Conservation (phyloP, 2,329 filamentous ascomycete species). For the Exophiala mesophila region DNA sequence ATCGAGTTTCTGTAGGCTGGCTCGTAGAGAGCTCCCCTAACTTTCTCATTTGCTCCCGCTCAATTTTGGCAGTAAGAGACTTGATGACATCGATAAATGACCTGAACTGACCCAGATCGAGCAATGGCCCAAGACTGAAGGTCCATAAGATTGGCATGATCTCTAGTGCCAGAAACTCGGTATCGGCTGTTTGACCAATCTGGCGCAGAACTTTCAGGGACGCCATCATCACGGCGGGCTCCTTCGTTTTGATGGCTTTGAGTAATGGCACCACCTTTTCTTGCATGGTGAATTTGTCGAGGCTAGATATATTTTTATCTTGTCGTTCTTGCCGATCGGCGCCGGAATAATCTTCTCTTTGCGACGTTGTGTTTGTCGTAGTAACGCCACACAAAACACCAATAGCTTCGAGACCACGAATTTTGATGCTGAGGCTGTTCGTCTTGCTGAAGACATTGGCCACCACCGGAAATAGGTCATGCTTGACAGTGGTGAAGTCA, state of each 20-base stretch:
- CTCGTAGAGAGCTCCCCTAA: conserved; percentile 71
- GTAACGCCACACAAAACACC: conserved; percentile 80
- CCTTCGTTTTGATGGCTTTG: conserved; percentile 93
- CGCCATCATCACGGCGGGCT: conserved; percentile 95
- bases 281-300: conserved; percentile 98
- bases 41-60: conserved; percentile 83
- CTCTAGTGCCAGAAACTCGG: conserved; percentile 88
- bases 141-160: conserved; percentile 84
- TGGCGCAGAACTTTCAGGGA: conserved; percentile 78
- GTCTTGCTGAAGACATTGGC: conserved; percentile 88
- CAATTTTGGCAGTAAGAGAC: conserved; percentile 69
- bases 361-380: conserved; percentile 62
- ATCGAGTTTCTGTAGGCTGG: conserved; percentile 40
- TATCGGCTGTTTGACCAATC: conserved; percentile 74
- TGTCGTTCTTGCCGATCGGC: conserved; percentile 45
- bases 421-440: conserved; percentile 89
- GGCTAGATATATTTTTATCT: conserved; percentile 63
- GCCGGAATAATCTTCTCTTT: conserved; percentile 70
- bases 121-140: conserved; percentile 83
- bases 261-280: conserved; percentile 92
- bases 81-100: conserved; percentile 87
- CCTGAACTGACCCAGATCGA: conserved; percentile 84
- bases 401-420: conserved; percentile 85
- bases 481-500: conserved; percentile 95
- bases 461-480: conserved; percentile 90